Base-by-base conservation (phyloP, 106 monocot species). In the Allium sativum region DNA sequence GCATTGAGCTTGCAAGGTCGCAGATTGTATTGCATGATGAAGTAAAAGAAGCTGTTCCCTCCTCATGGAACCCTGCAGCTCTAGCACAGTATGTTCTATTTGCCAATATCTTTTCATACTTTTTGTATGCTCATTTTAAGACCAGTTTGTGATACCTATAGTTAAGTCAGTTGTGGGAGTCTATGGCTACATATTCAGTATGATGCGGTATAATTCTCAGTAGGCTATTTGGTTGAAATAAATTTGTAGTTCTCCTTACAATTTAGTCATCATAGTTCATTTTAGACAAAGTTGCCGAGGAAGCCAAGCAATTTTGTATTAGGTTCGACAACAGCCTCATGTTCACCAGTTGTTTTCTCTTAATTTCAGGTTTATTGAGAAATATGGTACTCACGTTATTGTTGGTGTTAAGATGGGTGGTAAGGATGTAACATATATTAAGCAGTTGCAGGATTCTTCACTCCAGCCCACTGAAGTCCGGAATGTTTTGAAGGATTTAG, bases 331-430 rank as follows among this genome's bases (percentile, higher is more conserved):
- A 31, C 31, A 31, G 4, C 31, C 1, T 5, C 31, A 31, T 31
- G 5, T 31, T 31, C 31, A 31, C 31, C 5, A 31, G 31, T 5
- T 31, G 31, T 44, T 58, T 52, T 61, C 7, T 68, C 59, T 18
- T 18, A 12, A 44, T 71, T 67, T 44, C 77, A 88, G 88, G 70
- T 90, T 90, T 69, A 85, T 90, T 68, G 80, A 90, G 58, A 90
- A 82, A 62, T 90, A 85, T 73, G 90, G 90, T 15, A 90, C 90
- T 40, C 90, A 85, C 47, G 53, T 90, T n/a, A 55, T 90, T 56
- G 69, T 77, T 65, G 82, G 82, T 7, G 55, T 90, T 55, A 74
- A 73, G 65, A 82, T 90, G 82, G 90, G 90, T 47, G 90, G 84
- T 44, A 85, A 85, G 61, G 90, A 90, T 68, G 85, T 85, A 45